Evolutionary conservation across 1,139 yeast species (phyloP).

Genomic region (Lodderomyces parapsilosis): DNA sequence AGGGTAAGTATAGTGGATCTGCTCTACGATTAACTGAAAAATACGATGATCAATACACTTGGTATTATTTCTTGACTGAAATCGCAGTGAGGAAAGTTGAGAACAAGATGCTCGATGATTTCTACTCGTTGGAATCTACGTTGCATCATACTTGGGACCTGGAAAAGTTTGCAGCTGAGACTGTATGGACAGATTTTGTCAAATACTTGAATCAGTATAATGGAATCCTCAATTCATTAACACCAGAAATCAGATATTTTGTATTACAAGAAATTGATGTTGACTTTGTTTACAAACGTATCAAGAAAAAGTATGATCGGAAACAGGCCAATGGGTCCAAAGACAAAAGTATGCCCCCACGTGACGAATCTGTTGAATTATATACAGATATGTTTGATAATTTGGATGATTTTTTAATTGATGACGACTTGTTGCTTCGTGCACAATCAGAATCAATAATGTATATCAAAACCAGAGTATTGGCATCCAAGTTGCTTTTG

Average conservation of each 20-base stretch:
- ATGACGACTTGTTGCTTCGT: constrained; percentile 33
- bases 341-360: constrained; percentile 11
- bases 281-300: constrained; percentile 31
- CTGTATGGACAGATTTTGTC: constrained; percentile 32
- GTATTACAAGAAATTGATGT: constrained; percentile 35
- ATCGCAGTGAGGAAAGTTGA: constrained; percentile 49
- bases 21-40: constrained; percentile 28
- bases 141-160: constrained; percentile 27
- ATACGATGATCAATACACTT: constrained; percentile 40
- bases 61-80: constrained; percentile 51
- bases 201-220: constrained; percentile 41
- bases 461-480: constrained; percentile 39
- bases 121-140: constrained; percentile 23
- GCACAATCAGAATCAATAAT: constrained; percentile 41
- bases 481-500: constrained; percentile 32
- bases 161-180: constrained; percentile 21
- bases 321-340: constrained; percentile 13
- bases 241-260: constrained; percentile 34
- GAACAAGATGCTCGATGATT: constrained; percentile 42
- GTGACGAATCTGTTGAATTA: constrained; percentile 11
- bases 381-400: constrained; percentile 19
- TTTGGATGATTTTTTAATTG: constrained; percentile 35
- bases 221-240: constrained; percentile 38
- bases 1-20: constrained; percentile 25
- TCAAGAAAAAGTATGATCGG: constrained; percentile 26